Percentiles rank a stretch among this genome's conserved stretches.
Conservation (phyloP, 2,329 filamentous ascomycete genomes). For the Exophiala sideris region DNA sequence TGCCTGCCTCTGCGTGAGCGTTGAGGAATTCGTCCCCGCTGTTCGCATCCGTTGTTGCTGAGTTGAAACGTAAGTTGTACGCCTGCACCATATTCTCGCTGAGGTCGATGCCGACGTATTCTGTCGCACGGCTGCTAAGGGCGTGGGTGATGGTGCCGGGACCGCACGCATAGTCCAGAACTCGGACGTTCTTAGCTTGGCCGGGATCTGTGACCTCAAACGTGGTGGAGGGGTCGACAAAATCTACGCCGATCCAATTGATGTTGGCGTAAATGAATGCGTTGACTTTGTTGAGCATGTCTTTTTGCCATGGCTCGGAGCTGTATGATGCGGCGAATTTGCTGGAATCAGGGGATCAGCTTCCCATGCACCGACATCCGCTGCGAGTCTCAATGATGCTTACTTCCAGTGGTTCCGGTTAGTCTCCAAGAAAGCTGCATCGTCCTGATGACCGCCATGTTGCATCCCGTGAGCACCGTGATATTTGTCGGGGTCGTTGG, state of each 20-base stretch:
- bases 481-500: too few species aligned
- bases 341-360: slow-evolving; percentile 9
- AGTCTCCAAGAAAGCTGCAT: too few species aligned
- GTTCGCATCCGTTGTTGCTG: slow-evolving; percentile 32
- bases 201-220: slow-evolving; percentile 9
- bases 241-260: slow-evolving; percentile 26
- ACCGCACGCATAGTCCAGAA: slow-evolving; percentile 76
- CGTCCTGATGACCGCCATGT: too few species aligned
- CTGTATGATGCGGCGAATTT: slow-evolving; percentile 25
- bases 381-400: too few species aligned
- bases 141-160: slow-evolving; percentile 54
- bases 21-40: slow-evolving; percentile 16
- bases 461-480: too few species aligned
- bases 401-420: too few species aligned
- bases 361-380: neutral
- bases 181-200: slow-evolving; percentile 19
- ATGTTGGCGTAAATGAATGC: slow-evolving; percentile 25
- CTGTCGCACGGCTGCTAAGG: slow-evolving; percentile 59
- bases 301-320: slow-evolving; percentile 24
- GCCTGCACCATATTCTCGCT: slow-evolving; percentile 66
- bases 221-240: slow-evolving; percentile 15
- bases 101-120: slow-evolving; percentile 66
- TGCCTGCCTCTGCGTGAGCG: slow-evolving; percentile 40
- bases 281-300: slow-evolving; percentile 24
- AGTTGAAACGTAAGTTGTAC: slow-evolving; percentile 60